These are phyloP conservation scores for Acanthamoeba divionensis DNA, from an alignment of 208 protist genomes.

Conservation along the genomic window DNA sequence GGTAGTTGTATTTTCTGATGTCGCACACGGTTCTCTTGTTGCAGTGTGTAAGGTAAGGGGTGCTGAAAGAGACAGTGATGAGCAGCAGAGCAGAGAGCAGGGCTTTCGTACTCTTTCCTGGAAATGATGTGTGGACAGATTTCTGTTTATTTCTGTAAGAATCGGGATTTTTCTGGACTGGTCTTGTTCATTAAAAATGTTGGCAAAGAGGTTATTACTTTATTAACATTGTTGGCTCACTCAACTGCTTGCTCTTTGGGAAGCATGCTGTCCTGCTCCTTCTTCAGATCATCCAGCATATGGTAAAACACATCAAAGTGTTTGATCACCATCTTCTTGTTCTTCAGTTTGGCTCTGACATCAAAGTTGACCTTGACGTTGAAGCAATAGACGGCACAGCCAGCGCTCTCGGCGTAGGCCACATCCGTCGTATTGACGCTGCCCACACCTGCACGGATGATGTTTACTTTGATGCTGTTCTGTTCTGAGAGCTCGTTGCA, in stretches of 20 bases:
- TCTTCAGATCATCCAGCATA: slow-evolving; percentile 38
- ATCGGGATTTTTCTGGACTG: too few relatives aligned
- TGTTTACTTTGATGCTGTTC: background rate
- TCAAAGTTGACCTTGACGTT: slow-evolving; percentile 20
- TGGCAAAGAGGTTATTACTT: too few relatives aligned
- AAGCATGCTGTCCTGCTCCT: background rate
- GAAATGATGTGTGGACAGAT: too few relatives aligned
- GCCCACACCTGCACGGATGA: slow-evolving; percentile 33
- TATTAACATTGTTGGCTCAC: background rate
- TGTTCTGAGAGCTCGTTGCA: slow-evolving; percentile 19
- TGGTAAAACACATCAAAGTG: slow-evolving; percentile 49
- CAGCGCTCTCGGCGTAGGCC: slow-evolving; percentile 3
- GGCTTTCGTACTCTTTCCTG: too few relatives aligned
- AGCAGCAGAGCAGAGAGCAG: too few relatives aligned
- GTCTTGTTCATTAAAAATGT: too few relatives aligned
- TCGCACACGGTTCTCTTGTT: too few relatives aligned
- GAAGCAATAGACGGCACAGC: slow-evolving; percentile 45
- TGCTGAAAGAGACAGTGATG: too few relatives aligned
- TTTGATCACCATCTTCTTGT: slow-evolving; percentile 7
- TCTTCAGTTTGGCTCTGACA: background rate
- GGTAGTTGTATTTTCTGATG: too few relatives aligned
- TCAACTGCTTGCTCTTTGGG: background rate
- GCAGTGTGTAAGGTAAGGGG: too few relatives aligned
- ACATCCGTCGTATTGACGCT: slow-evolving; percentile 24
- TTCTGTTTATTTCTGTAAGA: too few relatives aligned